Evolutionary conservation across 805 yeast genomes (phyloP).

Genomic region (Candida maris): DNA sequence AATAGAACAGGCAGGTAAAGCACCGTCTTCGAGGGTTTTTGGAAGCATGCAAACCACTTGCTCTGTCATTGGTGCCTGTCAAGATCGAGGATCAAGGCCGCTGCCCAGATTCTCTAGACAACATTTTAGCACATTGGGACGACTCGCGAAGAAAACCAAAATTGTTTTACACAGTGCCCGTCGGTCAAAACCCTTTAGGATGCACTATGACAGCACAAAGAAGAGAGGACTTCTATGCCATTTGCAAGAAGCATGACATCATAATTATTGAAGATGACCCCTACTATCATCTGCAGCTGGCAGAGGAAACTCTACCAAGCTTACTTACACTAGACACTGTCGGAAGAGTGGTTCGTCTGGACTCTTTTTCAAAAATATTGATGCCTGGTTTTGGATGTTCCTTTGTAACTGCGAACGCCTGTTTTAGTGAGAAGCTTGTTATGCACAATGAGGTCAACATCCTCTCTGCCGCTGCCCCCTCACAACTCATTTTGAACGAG

Average conservation of each 20-base stretch:
- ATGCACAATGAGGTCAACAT: conserved; percentile 67
- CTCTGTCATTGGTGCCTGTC: conserved; percentile 65
- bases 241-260: conserved; percentile 66
- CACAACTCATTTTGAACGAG: conserved; percentile 59
- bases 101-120: conserved; percentile 64
- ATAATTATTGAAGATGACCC: conserved; percentile 84
- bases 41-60: conserved; percentile 74
- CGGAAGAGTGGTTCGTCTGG: conserved; percentile 75
- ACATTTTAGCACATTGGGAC: conserved; percentile 65
- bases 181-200: conserved; percentile 91
- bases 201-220: conserved; percentile 56
- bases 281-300: conserved; percentile 70
- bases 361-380: conserved; percentile 72
- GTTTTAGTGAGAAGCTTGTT: conserved; percentile 47
- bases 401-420: conserved; percentile 64
- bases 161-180: conserved; percentile 64
- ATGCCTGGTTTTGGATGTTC: conserved; percentile 79
- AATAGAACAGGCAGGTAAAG: too few relatives aligned
- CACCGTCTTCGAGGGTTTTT: too few relatives aligned
- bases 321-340: conserved; percentile 68
- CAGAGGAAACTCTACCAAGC: conserved; percentile 50
- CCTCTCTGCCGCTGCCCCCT: conserved; percentile 73
- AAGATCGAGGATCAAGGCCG: conserved; percentile 79
- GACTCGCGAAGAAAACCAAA: conserved; percentile 46
- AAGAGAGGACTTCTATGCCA: conserved; percentile 51